Base-by-base conservation (phyloP, 1,284 basidiomycete species). In the Phlebopus sp. region DNA sequence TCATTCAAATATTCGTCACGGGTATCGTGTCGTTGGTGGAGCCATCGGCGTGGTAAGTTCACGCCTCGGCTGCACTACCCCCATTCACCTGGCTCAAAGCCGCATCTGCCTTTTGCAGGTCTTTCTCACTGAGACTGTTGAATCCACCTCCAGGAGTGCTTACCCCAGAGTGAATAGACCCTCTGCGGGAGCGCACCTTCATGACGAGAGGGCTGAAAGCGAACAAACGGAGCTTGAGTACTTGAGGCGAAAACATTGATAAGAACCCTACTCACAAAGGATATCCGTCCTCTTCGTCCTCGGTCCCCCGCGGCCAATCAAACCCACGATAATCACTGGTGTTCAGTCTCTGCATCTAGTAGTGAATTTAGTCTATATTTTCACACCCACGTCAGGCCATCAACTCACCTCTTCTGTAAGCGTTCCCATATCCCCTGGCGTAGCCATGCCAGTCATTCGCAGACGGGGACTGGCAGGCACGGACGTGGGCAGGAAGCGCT, bases 341-440 rank as follows among this genome's bases (percentile, higher is more conserved):
- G 29, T 77, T 74, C 42, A 97, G 74, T 35, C 77, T 71, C 64
- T 96, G 87, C 93, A 97, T 95, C 84, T 86, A 54, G 2, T 36
- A 43, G 27, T 14, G n/a, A 7, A 23, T 41, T n/a, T 42, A 13
- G 27, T 0, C n/a, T 9, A 14, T n/a, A 15, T 18, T 11, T 40
- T 13, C 25, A 37, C 23, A 27, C 14, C 39, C 13, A 31, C 36
- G 13, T 37, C 19, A 6, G 7, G 19, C 42, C 34, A 42, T 38
- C 15, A 23, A 57, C 72, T 30, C 52, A 85, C 84, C 74, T 94
- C 90, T 70, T 95, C 92, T 2, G 92, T 96, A 49, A 97, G 74
- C 14, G 94, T 97, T n/a, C 90, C 93, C 54, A 95, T 76, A 72
- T 96, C 90, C 8, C 91, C 94, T 0, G 93, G 93, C 0, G 94